Base-by-base conservation (phyloP, 495 filamentous ascomycete genomes). In the Penicillium atrosanguineum region DNA sequence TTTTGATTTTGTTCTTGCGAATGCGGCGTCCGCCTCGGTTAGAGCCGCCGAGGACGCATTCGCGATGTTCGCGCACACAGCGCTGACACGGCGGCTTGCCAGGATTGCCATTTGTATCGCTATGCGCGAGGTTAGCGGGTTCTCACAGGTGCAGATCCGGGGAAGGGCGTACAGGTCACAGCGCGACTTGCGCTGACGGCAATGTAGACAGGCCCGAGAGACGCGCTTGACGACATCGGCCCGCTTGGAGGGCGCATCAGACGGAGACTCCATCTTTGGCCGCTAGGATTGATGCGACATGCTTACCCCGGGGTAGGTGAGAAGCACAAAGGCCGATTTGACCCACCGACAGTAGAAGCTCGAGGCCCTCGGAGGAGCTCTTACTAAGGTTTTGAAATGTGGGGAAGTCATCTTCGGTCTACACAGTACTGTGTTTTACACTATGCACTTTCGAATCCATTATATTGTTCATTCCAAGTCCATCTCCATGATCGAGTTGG, bases 11-110 rank as follows among this genome's bases (percentile, higher is more conserved):
- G 44, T 74, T 76, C 57, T 76, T 78, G 31, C 80, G 78, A 52
- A 84, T 80, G 45, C 83, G 78, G 38, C 82, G 76, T 16, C 83
- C 83, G 29, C 83, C 83, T 20, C 83, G 77, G 63, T 85, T 85
- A 16, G 79, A 83, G 44, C 78, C 75, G 31, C 83, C 82, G 6
- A 87, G 70, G 7, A 86, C 72, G 61, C 83, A 87, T 45, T 86
- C 83, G 29, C 75, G 77, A 46, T 73, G 65, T 48, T 84, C 83
- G 50, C 77, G 69, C 42, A 83, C 75, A 60, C 83, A 87, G 46
- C 83, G 71, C 43, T 79, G 75, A 53, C 83, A 87, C 11, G 82
- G 83, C 29, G 82, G 73, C 37, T 69, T 70, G 26, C 79, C 78
- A 7, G 71, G 72, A 50, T 67, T 73, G 23, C 76, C 78, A 49